phyloP scores from a whole-genome alignment of 352 stramenopile species.

The Globisporangium nagaii region DNA sequence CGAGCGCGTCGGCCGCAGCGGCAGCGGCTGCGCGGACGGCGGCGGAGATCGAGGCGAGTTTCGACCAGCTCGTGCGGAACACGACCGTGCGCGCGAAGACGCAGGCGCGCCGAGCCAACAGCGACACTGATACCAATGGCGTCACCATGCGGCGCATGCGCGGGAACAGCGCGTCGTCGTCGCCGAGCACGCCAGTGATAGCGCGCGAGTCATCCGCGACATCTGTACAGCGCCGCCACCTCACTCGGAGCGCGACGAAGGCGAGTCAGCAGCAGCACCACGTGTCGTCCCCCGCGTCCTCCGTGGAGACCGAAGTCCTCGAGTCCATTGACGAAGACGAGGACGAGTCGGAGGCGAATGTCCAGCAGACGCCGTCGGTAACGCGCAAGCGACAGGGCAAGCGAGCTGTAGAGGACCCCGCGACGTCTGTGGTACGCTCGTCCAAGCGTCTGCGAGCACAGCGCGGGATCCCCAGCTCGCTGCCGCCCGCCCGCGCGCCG shows the following conservation, averaged over 20 bases:
- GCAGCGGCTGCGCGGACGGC: conserved; percentile 1
- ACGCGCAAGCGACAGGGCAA: not conserved
- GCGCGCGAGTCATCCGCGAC: no score
- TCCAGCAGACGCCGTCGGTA: conserved; percentile 6
- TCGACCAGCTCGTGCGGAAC: conserved; percentile 8
- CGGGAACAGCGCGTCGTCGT: not conserved
- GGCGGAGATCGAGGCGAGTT: conserved; percentile 9
- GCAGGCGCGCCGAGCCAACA: not conserved
- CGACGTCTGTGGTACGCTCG: not conserved
- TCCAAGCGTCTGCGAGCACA: conserved; percentile 9
- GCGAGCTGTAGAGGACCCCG: conserved; percentile 2
- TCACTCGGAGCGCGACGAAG: conserved; percentile 1
- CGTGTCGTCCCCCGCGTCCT: not conserved
- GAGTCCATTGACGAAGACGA: conserved; percentile 5
- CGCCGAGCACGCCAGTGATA: no score
- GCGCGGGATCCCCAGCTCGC: conserved; percentile 11
- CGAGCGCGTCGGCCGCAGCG: not conserved
- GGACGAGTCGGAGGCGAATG: not conserved
- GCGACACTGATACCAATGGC: not conserved
- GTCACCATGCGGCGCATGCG: not conserved
- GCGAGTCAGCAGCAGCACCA: not conserved
- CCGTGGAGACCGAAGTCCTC: not conserved
- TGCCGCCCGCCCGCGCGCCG: conserved; percentile 13
- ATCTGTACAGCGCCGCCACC: no score
- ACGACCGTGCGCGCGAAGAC: not conserved